Base-by-base conservation (phyloP, 257 asterid genomes). In the Nicotiana undulata region DNA sequence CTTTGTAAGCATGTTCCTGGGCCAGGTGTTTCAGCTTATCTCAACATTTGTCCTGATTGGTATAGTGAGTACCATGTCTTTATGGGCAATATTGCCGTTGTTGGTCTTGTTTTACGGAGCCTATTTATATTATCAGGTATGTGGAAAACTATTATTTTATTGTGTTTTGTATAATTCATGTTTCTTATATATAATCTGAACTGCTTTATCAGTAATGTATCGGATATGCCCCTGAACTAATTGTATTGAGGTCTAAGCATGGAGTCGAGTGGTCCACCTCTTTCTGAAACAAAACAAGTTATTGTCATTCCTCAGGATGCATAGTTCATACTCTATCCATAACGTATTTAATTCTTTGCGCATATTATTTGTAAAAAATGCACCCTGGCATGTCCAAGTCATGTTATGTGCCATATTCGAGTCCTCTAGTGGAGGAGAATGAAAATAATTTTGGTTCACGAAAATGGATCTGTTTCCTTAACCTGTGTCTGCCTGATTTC, bases 81-180 rank as follows among this genome's bases (percentile, higher is more conserved):
- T 96, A 58, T 96, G 99, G 99, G 95, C 97, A 87, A 94, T 96
- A 81, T 64, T 96, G 97, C 99, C 99, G 40, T 98, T 96, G 80
- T 89, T 94, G 28, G 91, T 96, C 88, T 63, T 96, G 90, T 96
- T 96, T 82, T 96, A 94, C 65, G 91, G 83, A 52, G 88, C 99
- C 82, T 96, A 96, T 88, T 90, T 96, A 8, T 96, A 94, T 87
- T 96, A 91, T 86, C 99, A 96, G 99, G 99, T 95, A 89, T 7
- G 82, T 34, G 11, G 56, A 5, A 31, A 61, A 63, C 66, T 80
- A 3, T 20, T 59, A 65, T 29, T 76, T 66, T 40, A 28, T 60
- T 10, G 55, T 52, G 20, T 37, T 15, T 75, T 66, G 51, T 24
- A 40, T 32, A 24, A 40, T 75, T 75, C 29, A 46, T 24, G 59